Base-by-base conservation (phyloP, 2,329 filamentous ascomycete genomes). In the Ilyonectria mors-panacis region DNA sequence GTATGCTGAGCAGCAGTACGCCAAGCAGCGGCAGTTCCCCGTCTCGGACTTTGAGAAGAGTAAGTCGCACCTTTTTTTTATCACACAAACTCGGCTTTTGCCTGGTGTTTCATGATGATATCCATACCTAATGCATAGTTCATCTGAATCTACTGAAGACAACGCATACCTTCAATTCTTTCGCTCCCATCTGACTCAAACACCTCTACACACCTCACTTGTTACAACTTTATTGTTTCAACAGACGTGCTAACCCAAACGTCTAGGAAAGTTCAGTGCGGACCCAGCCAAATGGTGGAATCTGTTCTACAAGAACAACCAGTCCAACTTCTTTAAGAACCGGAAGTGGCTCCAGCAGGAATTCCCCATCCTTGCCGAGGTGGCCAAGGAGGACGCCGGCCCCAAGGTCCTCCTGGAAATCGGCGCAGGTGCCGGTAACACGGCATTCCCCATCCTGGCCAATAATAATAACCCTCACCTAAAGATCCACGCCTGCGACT, bases 251-350 rank as follows among this genome's bases (percentile, higher is more conserved):
- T 87, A 81, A 88, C 81, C 81, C 61, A 66, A 60, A 48, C 70
- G 59, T 66, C 75, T 76, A 93, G 90, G 85, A 75, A 93, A 94
- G 73, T 98, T 98, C 85, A 98, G 98, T 79, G 85, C 87, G 51
- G 89, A 97, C 71, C 96, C 96, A 0, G 95, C 94, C 69, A 97
- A 94, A 81, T 98, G 94, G 94, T 99, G 96, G 96, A 96, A 99
- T 77, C 84, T 93, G 62, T 99, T 99, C 83, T 99, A 99, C 86
- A 95, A 96, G 83, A 97, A 98, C 84, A 98, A 99, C 82, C 93
- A 93, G 21, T 89, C 92, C 76, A 98, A 98, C 78, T 99, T 99
- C 83, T 99, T 99, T 89, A 99, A 99, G 83, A 93, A 99, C 79
- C 89, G 96, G 70, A 98, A 98, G 80, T 99, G 96, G 96, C 85